Evolutionary conservation across 2,329 filamentous ascomycete species (phyloP), one percentile per base, ranked within the genome.

Genomic region (Kalmusia sp.): DNA sequence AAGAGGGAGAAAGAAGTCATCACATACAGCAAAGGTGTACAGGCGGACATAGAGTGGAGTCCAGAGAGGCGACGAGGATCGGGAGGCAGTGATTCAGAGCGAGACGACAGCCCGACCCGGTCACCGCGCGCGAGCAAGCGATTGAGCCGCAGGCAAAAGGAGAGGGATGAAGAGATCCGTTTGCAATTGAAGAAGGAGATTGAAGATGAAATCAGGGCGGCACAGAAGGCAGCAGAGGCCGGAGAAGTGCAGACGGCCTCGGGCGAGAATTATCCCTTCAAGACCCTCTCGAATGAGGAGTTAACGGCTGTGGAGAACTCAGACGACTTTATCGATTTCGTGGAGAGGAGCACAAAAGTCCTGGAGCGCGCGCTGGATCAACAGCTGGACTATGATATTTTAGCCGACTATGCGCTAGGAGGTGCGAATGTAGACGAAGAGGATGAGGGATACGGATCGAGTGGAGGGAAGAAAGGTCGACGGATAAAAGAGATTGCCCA

Each of bases 1-100:
- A 85, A 81, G 47, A 85, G 81, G 28, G 78, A 79, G 60, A 66
- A 63, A 46, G 95, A 99, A 75, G 82, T 96, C 54, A 92, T 96
- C 69, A 96, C 92, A 48, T 99, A 99, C 81, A 98, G 91, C 82
- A 98, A 97, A 79, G 93, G 88, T 51, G 92, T 98, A 19, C 96
- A 99, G 76, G 97, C 95, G 14, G 86, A 89, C 19, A 89, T 92
- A 66, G 86, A 88, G 58, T 90, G 90, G 86, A 80, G 82, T 15
- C 76, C 77, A 6, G 79, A 81, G 4, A 78, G 80, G 51, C 78
- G 83, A 24, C 78, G 81, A 28, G 79, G 82, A 27, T 77, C 82
- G 1, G 80, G 82, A 45, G 82, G 80, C 3, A 79, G 82, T 41
- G 76, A 73, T 51, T 82, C 85, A 7, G 84, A 84, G 25, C 82